Conservation (phyloP, 192 early-diverging fungal genomes). For the Rhizophagus sp. region DNA sequence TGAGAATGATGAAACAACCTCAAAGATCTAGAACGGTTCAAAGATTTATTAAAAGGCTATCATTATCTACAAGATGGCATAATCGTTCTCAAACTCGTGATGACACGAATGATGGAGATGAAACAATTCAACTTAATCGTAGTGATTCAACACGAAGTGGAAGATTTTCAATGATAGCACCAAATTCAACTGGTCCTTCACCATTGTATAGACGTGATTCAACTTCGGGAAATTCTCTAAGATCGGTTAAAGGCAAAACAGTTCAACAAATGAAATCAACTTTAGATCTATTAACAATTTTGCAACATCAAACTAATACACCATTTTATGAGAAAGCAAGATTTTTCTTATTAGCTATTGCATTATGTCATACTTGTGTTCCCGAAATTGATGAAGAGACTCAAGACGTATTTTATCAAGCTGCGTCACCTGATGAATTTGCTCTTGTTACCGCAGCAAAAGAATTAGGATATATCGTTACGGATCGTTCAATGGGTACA, state of each 20-base stretch:
- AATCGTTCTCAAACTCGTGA: background rate
- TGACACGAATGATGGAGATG: background rate
- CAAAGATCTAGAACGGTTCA: background rate
- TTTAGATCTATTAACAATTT: constrained; percentile 9
- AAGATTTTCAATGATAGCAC: constrained; percentile 29
- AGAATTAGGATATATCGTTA: constrained; percentile 71
- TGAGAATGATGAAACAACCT: background rate
- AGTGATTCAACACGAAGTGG: constrained; percentile 15
- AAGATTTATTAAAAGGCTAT: background rate
- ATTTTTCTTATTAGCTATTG: constrained; percentile 75
- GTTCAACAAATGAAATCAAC: constrained; percentile 2
- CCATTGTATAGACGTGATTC: constrained; percentile 16
- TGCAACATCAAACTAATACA: constrained; percentile 23
- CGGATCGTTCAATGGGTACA: constrained; percentile 53
- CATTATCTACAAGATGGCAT: background rate
- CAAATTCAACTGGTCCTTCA: background rate
- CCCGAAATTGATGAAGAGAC: constrained; percentile 67
- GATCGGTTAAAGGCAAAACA: background rate
- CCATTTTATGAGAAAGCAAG: constrained; percentile 41
- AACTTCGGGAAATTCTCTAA: background rate
- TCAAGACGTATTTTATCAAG: constrained; percentile 69
- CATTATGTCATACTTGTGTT: constrained; percentile 80
- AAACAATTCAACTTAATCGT: background rate
- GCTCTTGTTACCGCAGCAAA: constrained; percentile 79
- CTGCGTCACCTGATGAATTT: constrained; percentile 82